Evolutionary conservation across 805 yeast genomes (phyloP).

Genomic region (Hanseniaspora singularis): DNA sequence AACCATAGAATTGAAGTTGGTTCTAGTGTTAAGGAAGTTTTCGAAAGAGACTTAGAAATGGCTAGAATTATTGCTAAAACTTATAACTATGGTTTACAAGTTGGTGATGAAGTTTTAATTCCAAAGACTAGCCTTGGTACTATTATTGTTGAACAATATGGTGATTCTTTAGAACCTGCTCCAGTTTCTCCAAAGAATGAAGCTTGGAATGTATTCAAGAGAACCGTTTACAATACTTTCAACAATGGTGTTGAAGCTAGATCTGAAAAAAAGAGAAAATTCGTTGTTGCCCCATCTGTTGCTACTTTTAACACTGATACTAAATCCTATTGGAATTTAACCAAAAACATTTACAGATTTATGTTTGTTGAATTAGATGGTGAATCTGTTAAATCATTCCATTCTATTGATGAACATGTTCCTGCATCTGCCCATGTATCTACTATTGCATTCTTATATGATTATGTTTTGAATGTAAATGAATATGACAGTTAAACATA

Average conservation of each 20-base stretch:
- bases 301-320: conserved; percentile 56
- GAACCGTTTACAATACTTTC: conserved; percentile 43
- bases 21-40: conserved; percentile 35
- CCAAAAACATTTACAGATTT: conserved; percentile 44
- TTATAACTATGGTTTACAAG: conserved; percentile 37
- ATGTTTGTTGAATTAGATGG: conserved; percentile 21
- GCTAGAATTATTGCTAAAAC: conserved; percentile 36
- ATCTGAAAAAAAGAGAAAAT: conserved; percentile 20
- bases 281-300: conserved; percentile 37
- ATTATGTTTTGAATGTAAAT: conserved; percentile 31
- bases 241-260: conserved; percentile 36
- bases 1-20: conserved; percentile 59
- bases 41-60: conserved; percentile 30
- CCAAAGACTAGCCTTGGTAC: conserved; percentile 25
- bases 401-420: conserved; percentile 54
- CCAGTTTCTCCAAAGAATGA: conserved; percentile 31
- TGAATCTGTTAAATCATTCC: conserved; percentile 31
- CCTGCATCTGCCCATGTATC: conserved; percentile 48
- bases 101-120: conserved; percentile 21
- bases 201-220: conserved; percentile 37
- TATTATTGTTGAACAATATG: conserved; percentile 21
- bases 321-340: conserved; percentile 44
- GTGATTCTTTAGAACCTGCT: conserved; percentile 30
- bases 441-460: conserved; percentile 43
- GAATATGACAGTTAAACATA: conserved; percentile 19